phyloP scores from a whole-genome alignment of 2,329 filamentous ascomycete species.

The Arthrobotrys iridis region DNA sequence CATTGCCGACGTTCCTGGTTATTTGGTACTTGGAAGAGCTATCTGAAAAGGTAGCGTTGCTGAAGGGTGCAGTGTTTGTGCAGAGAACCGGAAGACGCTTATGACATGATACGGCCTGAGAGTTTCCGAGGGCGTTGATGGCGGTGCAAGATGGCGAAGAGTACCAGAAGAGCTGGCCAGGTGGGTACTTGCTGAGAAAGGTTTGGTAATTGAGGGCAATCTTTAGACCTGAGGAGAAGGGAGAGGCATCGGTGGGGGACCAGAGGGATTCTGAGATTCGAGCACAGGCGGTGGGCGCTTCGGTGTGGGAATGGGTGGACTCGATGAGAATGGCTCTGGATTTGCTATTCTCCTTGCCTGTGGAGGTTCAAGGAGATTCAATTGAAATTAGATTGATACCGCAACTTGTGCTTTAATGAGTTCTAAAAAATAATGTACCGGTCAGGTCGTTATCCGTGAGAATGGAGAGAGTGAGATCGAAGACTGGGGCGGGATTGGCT shows the following conservation, averaged over 20 bases:
- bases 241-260: background rate
- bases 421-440: background rate
- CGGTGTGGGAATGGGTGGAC: slow-evolving; percentile 23
- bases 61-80: slow-evolving; percentile 64
- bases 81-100: slow-evolving; percentile 61
- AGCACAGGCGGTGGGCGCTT: slow-evolving; percentile 10
- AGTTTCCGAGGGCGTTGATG: slow-evolving; percentile 59
- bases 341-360: slow-evolving; percentile 11
- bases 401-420: background rate
- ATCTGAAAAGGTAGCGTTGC: slow-evolving; percentile 60
- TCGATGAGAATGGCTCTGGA: slow-evolving; percentile 23
- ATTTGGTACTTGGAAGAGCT: slow-evolving; percentile 61
- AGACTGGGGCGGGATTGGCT: background rate
- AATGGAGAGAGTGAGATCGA: slow-evolving; percentile 30
- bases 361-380: no score
- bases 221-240: slow-evolving; percentile 18
- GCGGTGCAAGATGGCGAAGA: slow-evolving; percentile 57
- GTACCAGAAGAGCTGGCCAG: slow-evolving; percentile 61
- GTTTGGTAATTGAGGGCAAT: slow-evolving; percentile 61
- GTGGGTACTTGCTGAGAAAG: slow-evolving; percentile 58
- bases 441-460: slow-evolving; percentile 27
- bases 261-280: slow-evolving; percentile 21
- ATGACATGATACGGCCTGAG: slow-evolving; percentile 38
- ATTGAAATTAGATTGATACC: background rate
- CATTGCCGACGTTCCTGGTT: slow-evolving; percentile 61